Conservation (phyloP, 2,329 filamentous ascomycete genomes). For the Neonectria hederae region DNA sequence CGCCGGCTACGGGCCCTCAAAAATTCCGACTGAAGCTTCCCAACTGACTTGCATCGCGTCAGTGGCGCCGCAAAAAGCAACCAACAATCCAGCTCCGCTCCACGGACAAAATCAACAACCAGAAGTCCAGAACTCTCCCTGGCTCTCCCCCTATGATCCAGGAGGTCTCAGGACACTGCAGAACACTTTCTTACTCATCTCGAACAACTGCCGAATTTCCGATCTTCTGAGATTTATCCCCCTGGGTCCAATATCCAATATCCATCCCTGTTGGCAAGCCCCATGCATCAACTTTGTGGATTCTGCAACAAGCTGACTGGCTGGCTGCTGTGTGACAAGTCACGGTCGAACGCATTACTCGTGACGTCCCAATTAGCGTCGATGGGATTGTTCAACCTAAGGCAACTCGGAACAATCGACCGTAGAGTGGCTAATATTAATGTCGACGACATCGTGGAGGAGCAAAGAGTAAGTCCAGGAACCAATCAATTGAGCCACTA, state of each 20-base stretch:
- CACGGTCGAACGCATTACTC: neutral
- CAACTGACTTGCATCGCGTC: constrained; percentile 37
- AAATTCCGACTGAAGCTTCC: constrained; percentile 20
- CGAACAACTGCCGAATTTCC: constrained; percentile 11
- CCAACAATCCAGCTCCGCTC: constrained; percentile 25
- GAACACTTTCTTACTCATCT: constrained; percentile 2
- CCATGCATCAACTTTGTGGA: neutral
- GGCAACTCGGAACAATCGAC: neutral
- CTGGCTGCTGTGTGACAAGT: neutral
- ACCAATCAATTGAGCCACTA: neutral
- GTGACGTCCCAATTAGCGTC: neutral
- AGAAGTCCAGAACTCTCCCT: constrained; percentile 8
- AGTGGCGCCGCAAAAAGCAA: constrained; percentile 42
- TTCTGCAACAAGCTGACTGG: constrained; percentile 1
- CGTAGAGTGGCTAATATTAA: neutral
- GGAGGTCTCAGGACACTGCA: constrained; percentile 7
- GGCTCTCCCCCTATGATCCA: constrained; percentile 21
- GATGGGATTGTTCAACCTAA: neutral
- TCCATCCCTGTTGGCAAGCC: constrained; percentile 2
- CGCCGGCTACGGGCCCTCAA: constrained; percentile 11
- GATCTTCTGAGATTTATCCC: constrained; percentile 6
- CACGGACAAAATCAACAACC: constrained; percentile 17
- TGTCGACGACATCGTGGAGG: neutral
- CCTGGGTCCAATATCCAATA: neutral
- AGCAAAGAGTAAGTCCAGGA: neutral